Evolutionary conservation across 1,284 basidiomycete genomes (phyloP), one percentile per base, ranked within the genome.

Genomic region (Vanrija pseudolonga): DNA sequence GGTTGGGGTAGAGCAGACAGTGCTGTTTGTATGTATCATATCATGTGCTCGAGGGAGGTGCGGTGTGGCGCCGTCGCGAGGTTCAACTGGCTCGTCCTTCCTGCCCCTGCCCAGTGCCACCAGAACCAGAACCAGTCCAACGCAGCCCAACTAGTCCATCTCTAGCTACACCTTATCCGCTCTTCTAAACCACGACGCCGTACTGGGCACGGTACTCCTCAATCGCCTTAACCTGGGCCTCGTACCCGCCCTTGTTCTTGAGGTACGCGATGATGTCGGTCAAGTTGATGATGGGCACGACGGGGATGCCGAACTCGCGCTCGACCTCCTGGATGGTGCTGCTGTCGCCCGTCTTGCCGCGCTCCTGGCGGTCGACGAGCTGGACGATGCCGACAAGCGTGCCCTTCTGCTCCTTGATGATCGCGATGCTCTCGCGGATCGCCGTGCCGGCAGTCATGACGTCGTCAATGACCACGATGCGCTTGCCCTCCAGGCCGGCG

Each of bases 371-470:
- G 70, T 98, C 92, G 11, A 98, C 80, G 48, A 88, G 83, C 71
- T 94, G 86, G 15, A 96, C 83, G n/a, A 97, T 89, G 6, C 95
- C 95, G 0, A 91, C 88, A 18, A 97, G 85, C 0, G 90, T 88
- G 17, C 85, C 90, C 14, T 73, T 76, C 50, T 84, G 80, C 37
- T 77, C 72, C 45, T 74, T 74, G 38, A 96, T 85, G 18, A 85
- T 83, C 45, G 85, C 83, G 53, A 95, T 87, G 1, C 90, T 87
- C 49, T 84, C 82, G 18, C 91, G 83, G 39, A 94, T 86, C 0
- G 92, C 93, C n/a, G 88, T 95, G 14, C 95, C 95, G 12, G 90
- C 86, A 0, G 96, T 98, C 80, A 98, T 93, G 47, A 98, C 96
- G 65, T 98, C 95, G 80, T 98, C 95, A 40, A 98, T 81, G 39